Evolutionary conservation across 2,329 filamentous ascomycete genomes (phyloP).

Genomic region (Sporothrix euskadiensis): DNA sequence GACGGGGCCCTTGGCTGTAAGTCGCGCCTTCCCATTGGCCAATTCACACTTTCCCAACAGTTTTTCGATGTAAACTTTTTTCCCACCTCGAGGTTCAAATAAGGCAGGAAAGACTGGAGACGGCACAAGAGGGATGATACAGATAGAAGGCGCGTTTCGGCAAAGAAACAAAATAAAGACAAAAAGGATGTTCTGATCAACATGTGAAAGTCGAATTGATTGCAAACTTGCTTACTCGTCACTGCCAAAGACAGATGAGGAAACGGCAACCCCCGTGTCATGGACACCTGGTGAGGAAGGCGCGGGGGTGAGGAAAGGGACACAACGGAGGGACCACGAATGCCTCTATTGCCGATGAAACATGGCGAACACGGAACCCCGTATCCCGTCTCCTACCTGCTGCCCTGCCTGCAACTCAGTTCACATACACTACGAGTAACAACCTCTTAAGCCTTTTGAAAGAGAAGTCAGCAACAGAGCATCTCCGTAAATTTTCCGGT

Average conservation of each 20-base stretch:
- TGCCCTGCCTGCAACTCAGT: neutral
- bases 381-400: conserved; percentile 4
- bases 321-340: neutral
- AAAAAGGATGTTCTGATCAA: neutral
- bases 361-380: conserved; percentile 15
- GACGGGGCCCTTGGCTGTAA: conserved; percentile 27
- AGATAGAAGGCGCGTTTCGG: neutral
- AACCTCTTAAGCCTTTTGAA: neutral
- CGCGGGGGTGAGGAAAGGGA: neutral
- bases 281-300: neutral
- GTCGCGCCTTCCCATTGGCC: conserved; percentile 31
- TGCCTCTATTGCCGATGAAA: conserved; percentile 19
- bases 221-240: neutral
- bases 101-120: conserved; percentile 18
- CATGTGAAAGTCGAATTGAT: neutral
- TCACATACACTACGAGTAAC: neutral
- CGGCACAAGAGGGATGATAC: neutral
- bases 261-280: neutral
- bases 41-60: conserved; percentile 32
- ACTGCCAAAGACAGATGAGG: neutral
- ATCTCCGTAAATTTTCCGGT: neutral
- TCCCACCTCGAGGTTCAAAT: neutral
- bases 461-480: neutral
- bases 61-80: conserved; percentile 11
- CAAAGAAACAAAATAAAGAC: neutral